Evolutionary conservation across 371 early-diverging fungal genomes (phyloP).

Genomic region (Mortierella sp.): DNA sequence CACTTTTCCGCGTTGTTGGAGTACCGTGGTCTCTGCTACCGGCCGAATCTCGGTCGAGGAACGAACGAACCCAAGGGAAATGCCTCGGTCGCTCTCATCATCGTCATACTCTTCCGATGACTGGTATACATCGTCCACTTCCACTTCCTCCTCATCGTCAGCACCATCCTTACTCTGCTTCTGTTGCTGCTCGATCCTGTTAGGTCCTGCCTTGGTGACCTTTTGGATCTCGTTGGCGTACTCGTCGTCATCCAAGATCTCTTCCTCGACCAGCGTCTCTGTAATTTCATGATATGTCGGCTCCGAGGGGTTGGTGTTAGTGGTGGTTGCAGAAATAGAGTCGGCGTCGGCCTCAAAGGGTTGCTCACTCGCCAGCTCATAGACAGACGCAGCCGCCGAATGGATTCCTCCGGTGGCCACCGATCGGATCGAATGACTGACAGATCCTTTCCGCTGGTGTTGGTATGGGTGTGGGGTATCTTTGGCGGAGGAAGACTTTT

Average conservation of each 20-base stretch:
- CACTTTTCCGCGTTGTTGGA: neutral
- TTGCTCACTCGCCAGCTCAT: slow-evolving; percentile 47
- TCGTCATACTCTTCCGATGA: slow-evolving; percentile 52
- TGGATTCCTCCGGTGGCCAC: slow-evolving; percentile 19
- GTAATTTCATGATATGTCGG: slow-evolving; percentile 26
- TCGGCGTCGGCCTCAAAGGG: neutral
- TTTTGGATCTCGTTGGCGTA: slow-evolving; percentile 24
- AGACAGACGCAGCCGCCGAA: slow-evolving; percentile 48
- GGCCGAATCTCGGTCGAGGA: neutral
- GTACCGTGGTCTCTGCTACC: neutral
- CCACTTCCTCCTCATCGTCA: slow-evolving; percentile 22
- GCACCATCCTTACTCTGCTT: neutral
- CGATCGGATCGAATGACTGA: slow-evolving; percentile 35
- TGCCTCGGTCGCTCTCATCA: slow-evolving; percentile 7
- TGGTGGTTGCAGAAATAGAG: neutral
- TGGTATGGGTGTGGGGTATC: slow-evolving; percentile 2
- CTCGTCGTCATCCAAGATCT: slow-evolving; percentile 36
- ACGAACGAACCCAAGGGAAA: neutral
- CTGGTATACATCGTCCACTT: slow-evolving; percentile 49
- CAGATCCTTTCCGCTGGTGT: slow-evolving; percentile 24
- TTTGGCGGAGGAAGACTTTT: neutral
- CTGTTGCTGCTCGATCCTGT: neutral
- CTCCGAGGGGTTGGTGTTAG: neutral
- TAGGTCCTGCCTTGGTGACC: neutral
- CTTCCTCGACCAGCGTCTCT: slow-evolving; percentile 38